Conservation (phyloP, 83 land plant species). For the Isoetes engelmannii region DNA sequence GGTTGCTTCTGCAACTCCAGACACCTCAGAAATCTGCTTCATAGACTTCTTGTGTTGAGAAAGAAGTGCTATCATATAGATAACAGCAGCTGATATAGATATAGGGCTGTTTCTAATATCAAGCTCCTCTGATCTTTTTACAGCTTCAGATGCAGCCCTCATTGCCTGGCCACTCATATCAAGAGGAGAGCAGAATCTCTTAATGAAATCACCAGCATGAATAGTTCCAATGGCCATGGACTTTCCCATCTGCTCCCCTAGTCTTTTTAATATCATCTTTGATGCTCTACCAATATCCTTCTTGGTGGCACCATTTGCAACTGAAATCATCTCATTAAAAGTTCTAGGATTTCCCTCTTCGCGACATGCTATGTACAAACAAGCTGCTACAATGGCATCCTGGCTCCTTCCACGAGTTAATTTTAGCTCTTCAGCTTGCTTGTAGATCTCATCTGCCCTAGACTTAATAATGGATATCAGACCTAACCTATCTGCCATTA, state of each 20-base stretch:
- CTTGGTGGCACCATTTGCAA: constrained; percentile 93
- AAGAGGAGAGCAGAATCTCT: constrained; percentile 91
- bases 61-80: constrained; percentile 73
- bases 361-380: constrained; percentile 87
- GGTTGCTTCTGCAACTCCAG: constrained; percentile 79
- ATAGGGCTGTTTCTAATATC: constrained; percentile 81
- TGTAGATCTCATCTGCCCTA: constrained; percentile 88
- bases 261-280: constrained; percentile 80
- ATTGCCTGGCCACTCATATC: constrained; percentile 68
- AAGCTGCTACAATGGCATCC: constrained; percentile 91
- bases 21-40: constrained; percentile 54
- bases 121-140: constrained; percentile 70
- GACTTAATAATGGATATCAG: no score
- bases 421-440: constrained; percentile 83
- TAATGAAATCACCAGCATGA: constrained; percentile 90
- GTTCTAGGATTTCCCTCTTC: constrained; percentile 88
- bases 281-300: constrained; percentile 93
- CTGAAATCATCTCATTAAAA: constrained; percentile 72
- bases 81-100: constrained; percentile 76
- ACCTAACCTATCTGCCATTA: constrained; percentile 84
- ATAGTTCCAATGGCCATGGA: constrained; percentile 95
- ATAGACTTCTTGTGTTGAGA: constrained; percentile 74
- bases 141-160: constrained; percentile 85
- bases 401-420: constrained; percentile 80
- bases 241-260: constrained; percentile 79